A percentile compares a stretch with the other conserved stretches of the same genome.
Evolutionary conservation across 2,329 filamentous ascomycete genomes (phyloP).

Genomic region (Didymella glomerata): DNA sequence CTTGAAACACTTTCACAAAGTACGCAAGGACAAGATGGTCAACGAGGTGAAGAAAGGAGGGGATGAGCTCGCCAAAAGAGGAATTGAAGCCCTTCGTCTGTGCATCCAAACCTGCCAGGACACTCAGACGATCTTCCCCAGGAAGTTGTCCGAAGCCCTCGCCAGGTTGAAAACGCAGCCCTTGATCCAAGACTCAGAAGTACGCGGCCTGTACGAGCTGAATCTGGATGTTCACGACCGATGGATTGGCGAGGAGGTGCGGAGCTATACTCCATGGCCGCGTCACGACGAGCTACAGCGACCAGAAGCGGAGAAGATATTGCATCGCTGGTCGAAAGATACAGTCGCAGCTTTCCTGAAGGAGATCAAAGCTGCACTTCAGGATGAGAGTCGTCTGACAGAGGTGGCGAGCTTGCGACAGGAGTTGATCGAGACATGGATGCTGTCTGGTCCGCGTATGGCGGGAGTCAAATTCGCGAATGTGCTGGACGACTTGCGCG

Average conservation of each 20-base stretch:
- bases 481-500: conserved; percentile 73
- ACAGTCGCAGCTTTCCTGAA: conserved; percentile 56
- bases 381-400: conserved; percentile 70
- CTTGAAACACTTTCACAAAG: conserved; percentile 77
- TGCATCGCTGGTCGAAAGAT: conserved; percentile 53
- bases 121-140: conserved; percentile 78
- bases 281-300: conserved; percentile 73
- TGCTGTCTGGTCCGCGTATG: conserved; percentile 70
- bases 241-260: conserved; percentile 85
- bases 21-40: conserved; percentile 74
- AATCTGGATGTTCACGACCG: conserved; percentile 78
- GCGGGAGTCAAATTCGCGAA: conserved; percentile 72
- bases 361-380: conserved; percentile 69
- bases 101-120: conserved; percentile 81
- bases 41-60: conserved; percentile 64
- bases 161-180: conserved; percentile 72
- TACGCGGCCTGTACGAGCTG: conserved; percentile 73
- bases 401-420: conserved; percentile 74
- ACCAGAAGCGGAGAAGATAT: conserved; percentile 52
- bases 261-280: conserved; percentile 86
- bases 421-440: conserved; percentile 76
- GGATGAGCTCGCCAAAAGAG: conserved; percentile 58
- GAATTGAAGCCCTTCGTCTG: conserved; percentile 72
- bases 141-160: conserved; percentile 74
- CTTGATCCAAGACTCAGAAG: conserved; percentile 74